Evolutionary conservation across 306 rosid species (phyloP).

Genomic region (Cyclanthera cordifolia): DNA sequence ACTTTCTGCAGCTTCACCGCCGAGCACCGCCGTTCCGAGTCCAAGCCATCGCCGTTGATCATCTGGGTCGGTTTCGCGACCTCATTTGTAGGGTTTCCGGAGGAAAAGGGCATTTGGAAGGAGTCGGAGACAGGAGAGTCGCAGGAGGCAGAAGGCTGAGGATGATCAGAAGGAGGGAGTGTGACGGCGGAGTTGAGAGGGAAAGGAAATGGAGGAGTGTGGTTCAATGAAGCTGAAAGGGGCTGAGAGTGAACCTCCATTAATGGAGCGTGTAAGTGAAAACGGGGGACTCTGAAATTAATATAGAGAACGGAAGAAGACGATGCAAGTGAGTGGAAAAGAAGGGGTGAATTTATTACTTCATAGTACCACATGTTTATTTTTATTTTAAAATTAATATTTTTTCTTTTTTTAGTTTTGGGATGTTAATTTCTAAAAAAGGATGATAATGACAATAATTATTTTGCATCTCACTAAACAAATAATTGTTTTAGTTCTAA

Average conservation of each 20-base stretch:
- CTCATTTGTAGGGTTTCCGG: background rate
- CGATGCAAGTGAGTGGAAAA: too few relatives aligned
- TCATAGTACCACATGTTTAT: too few relatives aligned
- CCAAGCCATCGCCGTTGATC: background rate
- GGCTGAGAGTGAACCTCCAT: constrained; percentile 43
- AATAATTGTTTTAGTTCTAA: too few relatives aligned
- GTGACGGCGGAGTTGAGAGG: constrained; percentile 8
- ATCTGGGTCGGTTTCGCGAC: constrained; percentile 5
- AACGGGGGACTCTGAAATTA: background rate
- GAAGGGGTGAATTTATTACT: too few relatives aligned
- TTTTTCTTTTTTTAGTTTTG: too few relatives aligned
- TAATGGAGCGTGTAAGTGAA: background rate
- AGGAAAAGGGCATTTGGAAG: background rate
- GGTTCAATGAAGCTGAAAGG: constrained; percentile 19
- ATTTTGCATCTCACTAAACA: too few relatives aligned
- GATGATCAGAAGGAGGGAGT: background rate
- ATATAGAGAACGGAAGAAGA: background rate
- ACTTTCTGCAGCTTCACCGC: constrained; percentile 66
- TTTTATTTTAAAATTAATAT: too few relatives aligned
- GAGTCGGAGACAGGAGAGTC: background rate
- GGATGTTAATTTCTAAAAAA: too few relatives aligned
- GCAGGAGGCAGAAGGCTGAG: constrained; percentile 9
- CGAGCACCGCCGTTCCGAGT: constrained; percentile 9
- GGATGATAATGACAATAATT: too few relatives aligned
- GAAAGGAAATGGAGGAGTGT: constrained; percentile 21